Base-by-base conservation (phyloP, 2,329 filamentous ascomycete species). In the Ascochyta koolunga region DNA sequence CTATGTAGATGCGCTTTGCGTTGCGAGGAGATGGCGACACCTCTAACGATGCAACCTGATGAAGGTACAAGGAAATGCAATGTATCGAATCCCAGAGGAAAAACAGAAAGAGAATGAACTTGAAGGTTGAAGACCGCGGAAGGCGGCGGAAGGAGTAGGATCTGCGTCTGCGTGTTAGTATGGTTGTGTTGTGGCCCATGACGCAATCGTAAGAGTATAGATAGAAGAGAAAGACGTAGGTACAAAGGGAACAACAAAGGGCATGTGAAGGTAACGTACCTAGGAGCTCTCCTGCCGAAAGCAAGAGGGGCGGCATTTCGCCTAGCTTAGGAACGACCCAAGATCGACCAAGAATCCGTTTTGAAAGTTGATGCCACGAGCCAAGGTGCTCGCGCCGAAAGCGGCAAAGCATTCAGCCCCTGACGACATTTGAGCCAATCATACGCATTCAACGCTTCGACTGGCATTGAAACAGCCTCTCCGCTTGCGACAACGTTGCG, bases 1-100 rank as follows among this genome's bases (percentile, higher is more conserved):
- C 84, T 56, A 91, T 89, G 74, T 85, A 91, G 57, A 91, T 81
- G 38, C 68, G 66, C 45, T 66, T 65, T 15, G 57, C 41, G 22
- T 65, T 69, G 5, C 45, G 60, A 2, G 61, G 61, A 13, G 60
- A 63, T 15, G 59, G 51, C 11, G 51, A 31, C 2, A 49, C 41
- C 10, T 52, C 54, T 11, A 51, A 50, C 4, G 47, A 42, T n/a
- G 59, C 60, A n/a, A 29, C 38, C 43, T 69, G 66, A 15, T 39
- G 53, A 2, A 48, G 56, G 36, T 63, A 57, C 4, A 68, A 55
- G 4, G 52, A 48, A 19, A 67, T 54, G 21, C 64, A 60, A 10
- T 68, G 54, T 6, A 65, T 45, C 3, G 60, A 61, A 38, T 68
- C 67, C 54, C 58, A 63, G 4, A 68, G 32, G 9, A 66, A 39